Base-by-base conservation (phyloP, 148 eudicot genomes). In the Hydrangea macrophylla region DNA sequence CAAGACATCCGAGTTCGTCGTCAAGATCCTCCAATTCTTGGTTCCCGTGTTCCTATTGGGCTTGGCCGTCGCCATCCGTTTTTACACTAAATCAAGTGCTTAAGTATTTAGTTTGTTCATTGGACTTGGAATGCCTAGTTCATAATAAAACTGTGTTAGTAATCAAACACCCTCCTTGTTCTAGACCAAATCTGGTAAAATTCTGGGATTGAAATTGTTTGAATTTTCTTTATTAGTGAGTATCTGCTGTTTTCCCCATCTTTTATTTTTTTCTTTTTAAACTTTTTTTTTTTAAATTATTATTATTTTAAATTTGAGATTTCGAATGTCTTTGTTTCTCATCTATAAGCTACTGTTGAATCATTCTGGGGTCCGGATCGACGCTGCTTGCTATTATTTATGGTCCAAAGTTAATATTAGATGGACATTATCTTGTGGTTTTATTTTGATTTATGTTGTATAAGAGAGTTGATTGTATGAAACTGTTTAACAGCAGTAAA, bases 1-100 rank as follows among this genome's bases (percentile, higher is more conserved):
- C 75, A 87, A 84, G 76, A 80, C 93, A 57, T 60, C 89, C 2
- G 90, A 86, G 65, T 87, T 88, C 74, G 56, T 83, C 72, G 70
- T 92, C 77, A 92, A 79, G 86, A 73, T 92, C 65, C 90, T 92
- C 68, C 98, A 86, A 76, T 87, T 90, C 84, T 84, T 92, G 15
- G 90, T 92, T 44, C 98, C 98, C 54, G 79, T 90, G 45, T 37
- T 84, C 42, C 86, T 92, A 26, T 75, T 92, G 75, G 91, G 83
- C 18, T 71, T 86, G 39, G 98, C 96, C 62, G 63, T 92, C 10
- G 96, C 82, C 39, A 66, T 92, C 69, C 91, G 89, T 62, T 77
- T 88, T 72, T 92, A 88, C 71, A 83, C 90, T 58, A 84, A 88
- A 81, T 80, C 93, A 28, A n/a, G n/a, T n/a, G 75, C 78, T 11